Evolutionary conservation across 495 filamentous ascomycete genomes (phyloP).

Genomic region (Darksidea phi): DNA sequence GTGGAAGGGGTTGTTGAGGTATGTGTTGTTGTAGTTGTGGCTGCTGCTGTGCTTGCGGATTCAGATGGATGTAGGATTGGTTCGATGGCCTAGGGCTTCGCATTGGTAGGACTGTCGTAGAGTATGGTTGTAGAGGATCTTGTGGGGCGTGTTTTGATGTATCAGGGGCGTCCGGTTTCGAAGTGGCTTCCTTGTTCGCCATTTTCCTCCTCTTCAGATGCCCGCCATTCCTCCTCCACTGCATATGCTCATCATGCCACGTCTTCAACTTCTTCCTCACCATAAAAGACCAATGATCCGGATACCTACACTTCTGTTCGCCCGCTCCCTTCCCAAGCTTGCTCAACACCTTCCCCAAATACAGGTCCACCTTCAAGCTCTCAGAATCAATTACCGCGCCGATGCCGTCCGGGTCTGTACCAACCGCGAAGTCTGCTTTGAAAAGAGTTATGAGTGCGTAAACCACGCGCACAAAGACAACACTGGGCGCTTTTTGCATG

Average conservation of each 20-base stretch:
- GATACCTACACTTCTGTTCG: constrained; percentile 23
- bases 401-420: constrained; percentile 43
- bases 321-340: constrained; percentile 34
- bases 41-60: neutral
- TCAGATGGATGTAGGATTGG: neutral
- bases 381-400: constrained; percentile 48
- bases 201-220: constrained; percentile 10
- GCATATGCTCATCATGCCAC: constrained; percentile 27
- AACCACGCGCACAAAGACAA: constrained; percentile 49
- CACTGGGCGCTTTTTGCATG: constrained; percentile 50
- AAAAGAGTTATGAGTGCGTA: constrained; percentile 50
- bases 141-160: too few species aligned
- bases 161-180: too few species aligned
- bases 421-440: constrained; percentile 53
- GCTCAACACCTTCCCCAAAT: constrained; percentile 47
- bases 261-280: constrained; percentile 24
- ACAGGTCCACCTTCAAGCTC: constrained; percentile 49
- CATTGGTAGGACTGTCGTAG: too few species aligned
- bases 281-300: constrained; percentile 22
- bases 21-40: neutral
- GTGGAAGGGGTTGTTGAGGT: neutral
- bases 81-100: too few species aligned
- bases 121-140: too few species aligned
- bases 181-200: neutral
- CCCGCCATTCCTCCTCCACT: constrained; percentile 18